These are phyloP conservation scores for Colletotrichum sp. DNA, from an alignment of 2,329 filamentous ascomycete species.

Conservation along the genomic window DNA sequence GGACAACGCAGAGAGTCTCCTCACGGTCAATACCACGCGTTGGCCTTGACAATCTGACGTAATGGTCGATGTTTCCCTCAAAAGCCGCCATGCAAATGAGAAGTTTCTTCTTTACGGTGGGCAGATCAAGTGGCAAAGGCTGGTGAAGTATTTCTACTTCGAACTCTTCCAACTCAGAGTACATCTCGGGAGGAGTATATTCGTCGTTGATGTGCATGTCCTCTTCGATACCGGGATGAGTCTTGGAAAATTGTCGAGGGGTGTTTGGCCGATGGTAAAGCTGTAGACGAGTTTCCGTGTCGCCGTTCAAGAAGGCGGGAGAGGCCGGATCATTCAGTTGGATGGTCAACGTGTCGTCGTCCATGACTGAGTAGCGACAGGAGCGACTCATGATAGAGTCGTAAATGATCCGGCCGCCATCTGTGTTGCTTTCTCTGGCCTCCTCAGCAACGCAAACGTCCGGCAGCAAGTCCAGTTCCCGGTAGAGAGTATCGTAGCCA, in stretches of 20 bases:
- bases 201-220: background rate
- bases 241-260: background rate
- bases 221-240: background rate
- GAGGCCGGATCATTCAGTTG: conserved; percentile 7
- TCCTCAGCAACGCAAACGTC: conserved; percentile 40
- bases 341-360: conserved; percentile 36
- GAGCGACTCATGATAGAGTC: conserved; percentile 33
- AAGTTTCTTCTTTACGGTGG: conserved; percentile 37
- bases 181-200: background rate
- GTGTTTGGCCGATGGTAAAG: background rate
- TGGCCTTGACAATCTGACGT: conserved; percentile 36
- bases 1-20: conserved; percentile 30
- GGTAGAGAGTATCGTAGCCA: conserved; percentile 36
- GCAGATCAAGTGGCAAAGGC: conserved; percentile 39
- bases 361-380: conserved; percentile 33
- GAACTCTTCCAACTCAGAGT: conserved; percentile 23
- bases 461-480: conserved; percentile 37
- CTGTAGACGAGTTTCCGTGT: conserved; percentile 31
- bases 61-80: conserved; percentile 41
- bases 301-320: conserved; percentile 33
- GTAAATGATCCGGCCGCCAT: conserved; percentile 28
- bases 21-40: conserved; percentile 10
- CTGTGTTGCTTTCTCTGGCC: conserved; percentile 31
- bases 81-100: conserved; percentile 41
- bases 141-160: conserved; percentile 26